These are phyloP conservation scores for Annona squamosa DNA, from an alignment of 164 flowering plant species.

Conservation along the genomic window DNA sequence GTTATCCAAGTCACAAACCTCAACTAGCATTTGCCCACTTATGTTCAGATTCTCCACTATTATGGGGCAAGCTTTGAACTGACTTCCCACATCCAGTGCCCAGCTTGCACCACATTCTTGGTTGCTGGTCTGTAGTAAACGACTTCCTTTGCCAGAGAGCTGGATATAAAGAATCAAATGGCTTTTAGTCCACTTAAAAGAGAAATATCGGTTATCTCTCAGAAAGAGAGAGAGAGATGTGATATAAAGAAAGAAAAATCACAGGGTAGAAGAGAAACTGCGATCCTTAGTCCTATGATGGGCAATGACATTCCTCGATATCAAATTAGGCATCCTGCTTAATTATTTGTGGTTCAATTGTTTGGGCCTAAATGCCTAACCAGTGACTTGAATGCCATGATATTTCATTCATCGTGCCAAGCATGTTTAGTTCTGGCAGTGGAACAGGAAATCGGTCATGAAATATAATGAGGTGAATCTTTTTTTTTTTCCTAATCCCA, in stretches of 20 bases:
- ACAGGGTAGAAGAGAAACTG: background rate
- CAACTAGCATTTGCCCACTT: conserved; percentile 28
- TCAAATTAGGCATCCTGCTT: no score
- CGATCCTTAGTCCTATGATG: background rate
- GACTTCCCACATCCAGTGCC: conserved; percentile 24
- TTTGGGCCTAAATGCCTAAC: no score
- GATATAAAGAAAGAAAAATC: background rate
- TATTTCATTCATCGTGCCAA: no score
- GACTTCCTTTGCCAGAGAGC: conserved; percentile 4
- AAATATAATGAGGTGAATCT: no score
- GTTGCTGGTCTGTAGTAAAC: background rate
- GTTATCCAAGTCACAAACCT: conserved; percentile 11
- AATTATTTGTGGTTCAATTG: no score
- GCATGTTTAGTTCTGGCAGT: no score
- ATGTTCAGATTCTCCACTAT: conserved; percentile 22
- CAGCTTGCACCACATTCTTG: conserved; percentile 16
- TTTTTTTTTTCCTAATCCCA: no score
- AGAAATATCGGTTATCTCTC: no score
- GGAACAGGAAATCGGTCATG: no score
- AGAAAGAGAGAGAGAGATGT: background rate
- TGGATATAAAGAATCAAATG: conserved; percentile 1
- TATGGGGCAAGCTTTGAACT: conserved; percentile 13
- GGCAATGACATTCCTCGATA: no score
- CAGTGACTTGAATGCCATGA: no score
- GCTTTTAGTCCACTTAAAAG: no score